phyloP scores from a whole-genome alignment of 1,284 basidiomycete genomes.

The Somion occarium region DNA sequence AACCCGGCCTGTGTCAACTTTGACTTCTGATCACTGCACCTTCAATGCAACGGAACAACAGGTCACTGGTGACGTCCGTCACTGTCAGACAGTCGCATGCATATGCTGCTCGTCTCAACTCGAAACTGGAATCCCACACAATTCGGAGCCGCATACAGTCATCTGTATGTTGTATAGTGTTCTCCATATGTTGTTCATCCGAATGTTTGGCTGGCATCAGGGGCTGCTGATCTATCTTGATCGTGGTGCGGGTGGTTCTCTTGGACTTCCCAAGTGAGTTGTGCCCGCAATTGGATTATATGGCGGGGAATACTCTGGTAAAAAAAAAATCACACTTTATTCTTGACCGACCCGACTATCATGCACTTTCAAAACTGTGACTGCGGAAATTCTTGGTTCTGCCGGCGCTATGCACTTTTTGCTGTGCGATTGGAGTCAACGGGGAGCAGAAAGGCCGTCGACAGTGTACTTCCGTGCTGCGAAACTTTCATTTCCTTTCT shows the following conservation, averaged over 20 bases:
- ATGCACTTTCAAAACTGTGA: neutral
- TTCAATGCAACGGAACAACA: too few relatives aligned
- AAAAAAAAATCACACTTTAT: neutral
- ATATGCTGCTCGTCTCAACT: too few relatives aligned
- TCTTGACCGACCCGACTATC: neutral
- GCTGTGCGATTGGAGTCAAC: neutral
- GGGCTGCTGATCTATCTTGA: neutral
- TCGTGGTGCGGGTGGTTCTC: neutral
- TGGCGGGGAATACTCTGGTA: conserved; percentile 1
- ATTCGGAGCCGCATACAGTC: too few relatives aligned
- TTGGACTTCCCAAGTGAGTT: conserved; percentile 2
- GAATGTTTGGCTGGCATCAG: neutral
- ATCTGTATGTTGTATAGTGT: too few relatives aligned
- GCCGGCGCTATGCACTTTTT: neutral
- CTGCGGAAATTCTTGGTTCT: neutral
- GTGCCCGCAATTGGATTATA: conserved; percentile 1
- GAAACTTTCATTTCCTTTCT: neutral
- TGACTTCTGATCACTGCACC: too few relatives aligned
- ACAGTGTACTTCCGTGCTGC: neutral
- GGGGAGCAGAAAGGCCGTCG: neutral
- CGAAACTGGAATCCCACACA: too few relatives aligned
- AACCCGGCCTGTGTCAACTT: too few relatives aligned
- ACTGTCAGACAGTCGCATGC: too few relatives aligned
- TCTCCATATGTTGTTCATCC: too few relatives aligned
- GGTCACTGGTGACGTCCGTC: too few relatives aligned